These are phyloP conservation scores for Rhododendron simsii DNA, from an alignment of 148 eudicot genomes.

Conservation along the genomic window DNA sequence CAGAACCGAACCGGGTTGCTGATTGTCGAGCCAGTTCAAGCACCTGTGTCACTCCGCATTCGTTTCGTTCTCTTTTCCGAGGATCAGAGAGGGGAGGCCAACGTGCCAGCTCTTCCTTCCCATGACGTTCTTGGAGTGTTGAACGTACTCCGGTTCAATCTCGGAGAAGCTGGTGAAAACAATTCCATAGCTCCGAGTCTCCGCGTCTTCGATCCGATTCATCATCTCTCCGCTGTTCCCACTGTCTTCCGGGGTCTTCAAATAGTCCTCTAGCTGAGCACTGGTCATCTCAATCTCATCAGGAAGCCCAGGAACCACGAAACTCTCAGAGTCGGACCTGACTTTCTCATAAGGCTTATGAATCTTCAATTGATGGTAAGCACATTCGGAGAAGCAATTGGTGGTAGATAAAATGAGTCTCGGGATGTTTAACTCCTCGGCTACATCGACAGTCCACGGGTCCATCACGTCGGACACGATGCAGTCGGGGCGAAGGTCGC, in stretches of 20 bases:
- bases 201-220: constrained; percentile 17
- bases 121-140: constrained; percentile 17
- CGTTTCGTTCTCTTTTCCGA: neutral
- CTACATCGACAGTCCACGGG: constrained; percentile 30
- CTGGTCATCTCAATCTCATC: constrained; percentile 19
- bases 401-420: constrained; percentile 27
- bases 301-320: constrained; percentile 33
- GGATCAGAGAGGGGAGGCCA: constrained; percentile 32
- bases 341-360: constrained; percentile 20
- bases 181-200: constrained; percentile 27
- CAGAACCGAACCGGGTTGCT: constrained; percentile 9
- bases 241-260: neutral
- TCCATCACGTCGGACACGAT: constrained; percentile 30
- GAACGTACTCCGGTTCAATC: constrained; percentile 30
- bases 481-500: constrained; percentile 22
- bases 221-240: neutral
- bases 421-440: constrained; percentile 30
- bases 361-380: constrained; percentile 1
- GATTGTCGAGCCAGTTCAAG: constrained; percentile 38
- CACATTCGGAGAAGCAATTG: constrained; percentile 20
- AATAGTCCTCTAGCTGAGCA: constrained; percentile 11
- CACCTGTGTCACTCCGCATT: neutral
- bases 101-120: constrained; percentile 22
- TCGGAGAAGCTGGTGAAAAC: constrained; percentile 35
- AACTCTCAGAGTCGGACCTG: constrained; percentile 16